Conservation (phyloP, 164 flowering plant genomes). For the Vitis rupestris region DNA sequence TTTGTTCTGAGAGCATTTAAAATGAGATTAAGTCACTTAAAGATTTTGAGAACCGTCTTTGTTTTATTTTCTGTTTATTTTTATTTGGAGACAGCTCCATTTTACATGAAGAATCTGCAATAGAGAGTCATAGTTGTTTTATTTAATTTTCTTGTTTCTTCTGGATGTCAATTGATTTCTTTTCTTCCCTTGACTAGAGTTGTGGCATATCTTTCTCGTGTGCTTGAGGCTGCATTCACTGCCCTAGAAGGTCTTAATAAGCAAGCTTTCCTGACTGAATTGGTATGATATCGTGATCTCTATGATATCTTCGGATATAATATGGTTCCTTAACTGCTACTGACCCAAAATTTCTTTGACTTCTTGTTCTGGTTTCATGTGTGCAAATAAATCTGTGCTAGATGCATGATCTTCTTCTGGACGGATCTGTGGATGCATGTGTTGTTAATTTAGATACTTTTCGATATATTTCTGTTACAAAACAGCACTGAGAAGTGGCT, state of each 20-base stretch:
- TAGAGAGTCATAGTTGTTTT: not conserved
- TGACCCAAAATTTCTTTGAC: not conserved
- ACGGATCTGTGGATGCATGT: not conserved
- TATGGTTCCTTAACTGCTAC: not conserved
- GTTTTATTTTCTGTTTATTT: not conserved
- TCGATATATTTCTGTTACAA: not conserved
- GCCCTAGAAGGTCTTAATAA: slow-evolving; percentile 95
- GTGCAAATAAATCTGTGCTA: not conserved
- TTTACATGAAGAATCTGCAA: not conserved
- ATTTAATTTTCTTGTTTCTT: not conserved
- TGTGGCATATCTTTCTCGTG: slow-evolving; percentile 94
- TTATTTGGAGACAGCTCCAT: not conserved
- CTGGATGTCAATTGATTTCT: slow-evolving; percentile 1
- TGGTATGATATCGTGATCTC: slow-evolving; percentile 49
- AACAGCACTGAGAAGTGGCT: not conserved
- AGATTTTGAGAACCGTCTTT: not conserved
- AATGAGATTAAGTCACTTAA: not conserved
- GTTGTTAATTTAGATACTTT: not conserved
- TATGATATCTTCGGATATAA: not conserved
- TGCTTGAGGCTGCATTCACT: slow-evolving; percentile 93
- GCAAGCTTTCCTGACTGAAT: slow-evolving; percentile 92
- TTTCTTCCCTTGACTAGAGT: slow-evolving; percentile 51
- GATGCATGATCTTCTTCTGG: too few species aligned
- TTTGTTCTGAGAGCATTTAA: too few species aligned
- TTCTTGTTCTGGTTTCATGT: not conserved